Base-by-base conservation (phyloP, 2,329 filamentous ascomycete species). In the Beauveria sp. region DNA sequence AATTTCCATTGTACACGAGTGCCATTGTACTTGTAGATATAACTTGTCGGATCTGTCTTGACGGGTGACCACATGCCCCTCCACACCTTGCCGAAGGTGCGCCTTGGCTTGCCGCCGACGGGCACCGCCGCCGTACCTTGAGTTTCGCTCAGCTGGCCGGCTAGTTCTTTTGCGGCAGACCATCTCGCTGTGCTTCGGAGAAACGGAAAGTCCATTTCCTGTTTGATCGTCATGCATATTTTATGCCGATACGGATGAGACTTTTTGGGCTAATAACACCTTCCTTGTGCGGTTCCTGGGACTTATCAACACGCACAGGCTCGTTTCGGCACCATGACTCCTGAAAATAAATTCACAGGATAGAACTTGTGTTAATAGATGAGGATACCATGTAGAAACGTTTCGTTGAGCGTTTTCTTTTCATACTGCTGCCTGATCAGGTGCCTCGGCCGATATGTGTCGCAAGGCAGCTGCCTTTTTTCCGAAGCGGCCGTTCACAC, bases 81-180 rank as follows among this genome's bases (percentile, higher is more conserved):
- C 44, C 56, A 51, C 47, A 52, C 46, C 34, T 18, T 50, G 20
- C 28, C 55, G 28, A 47, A 47, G 41, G 26, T 24, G 54, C 43
- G 20, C 48, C 55, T 40, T 57, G 44, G 55, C 55, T 57, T 57
- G 44, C 55, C 28, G 54, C 54, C 43, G n/a, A 37, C 54, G 54
- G 34, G 34, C 34, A 14, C 34, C 5, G 28, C 43, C 43, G 43
- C 54, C 55, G 44, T 22, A 26, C 26, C 37, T 57, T 54, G 52
- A 24, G 26, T n/a, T 28, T 48, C 43, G 43, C 55, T 50, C 46
- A 51, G 55, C 30, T 51, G 55, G 28, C 55, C 24, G 18, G 2
- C 14, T 43, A 5, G 44, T 34, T 46, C 41, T 8, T 48, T 40
- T 44, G 18, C 46, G 46, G 55, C 34, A 34, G 44, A 43, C 55